These are phyloP conservation scores for Cryptosporidium andersoni DNA, from an alignment of 169 alveolate genomes.

Conservation along the genomic window DNA sequence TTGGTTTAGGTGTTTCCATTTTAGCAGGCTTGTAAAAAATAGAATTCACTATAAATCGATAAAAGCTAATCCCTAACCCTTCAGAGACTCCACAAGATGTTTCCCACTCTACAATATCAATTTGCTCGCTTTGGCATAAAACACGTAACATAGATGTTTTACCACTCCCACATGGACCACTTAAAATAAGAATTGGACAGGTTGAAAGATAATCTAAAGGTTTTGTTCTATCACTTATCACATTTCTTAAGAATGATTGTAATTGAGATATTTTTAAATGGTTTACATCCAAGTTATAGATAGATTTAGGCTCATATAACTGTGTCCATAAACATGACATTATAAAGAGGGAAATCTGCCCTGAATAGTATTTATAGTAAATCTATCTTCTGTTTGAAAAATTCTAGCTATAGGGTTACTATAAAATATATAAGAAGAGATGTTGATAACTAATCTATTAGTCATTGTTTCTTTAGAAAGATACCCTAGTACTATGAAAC, in stretches of 20 bases:
- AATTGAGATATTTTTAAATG: constrained; percentile 19
- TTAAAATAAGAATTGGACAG: constrained; percentile 12
- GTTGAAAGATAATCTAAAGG: neutral
- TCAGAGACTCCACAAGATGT: constrained; percentile 31
- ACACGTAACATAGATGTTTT: constrained; percentile 44
- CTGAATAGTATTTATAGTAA: too few species aligned
- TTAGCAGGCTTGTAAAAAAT: constrained; percentile 2
- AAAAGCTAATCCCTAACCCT: constrained; percentile 57
- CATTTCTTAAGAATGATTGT: neutral
- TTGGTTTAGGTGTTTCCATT: neutral
- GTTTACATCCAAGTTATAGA: constrained; percentile 39
- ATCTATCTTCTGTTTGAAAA: neutral
- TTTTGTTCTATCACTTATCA: neutral
- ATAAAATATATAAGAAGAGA: neutral
- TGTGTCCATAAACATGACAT: constrained; percentile 36
- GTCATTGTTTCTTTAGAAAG: too few species aligned
- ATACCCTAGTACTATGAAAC: too few species aligned
- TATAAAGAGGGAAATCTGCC: too few species aligned
- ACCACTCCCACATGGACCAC: constrained; percentile 51
- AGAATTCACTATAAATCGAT: constrained; percentile 51
- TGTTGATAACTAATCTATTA: too few species aligned
- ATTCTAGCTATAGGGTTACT: neutral
- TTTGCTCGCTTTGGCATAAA: constrained; percentile 13
- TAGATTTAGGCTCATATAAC: constrained; percentile 50
- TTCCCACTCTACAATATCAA: constrained; percentile 55